Conservation (phyloP, 192 early-diverging fungal species). For the Entophlyctis luteolus region DNA sequence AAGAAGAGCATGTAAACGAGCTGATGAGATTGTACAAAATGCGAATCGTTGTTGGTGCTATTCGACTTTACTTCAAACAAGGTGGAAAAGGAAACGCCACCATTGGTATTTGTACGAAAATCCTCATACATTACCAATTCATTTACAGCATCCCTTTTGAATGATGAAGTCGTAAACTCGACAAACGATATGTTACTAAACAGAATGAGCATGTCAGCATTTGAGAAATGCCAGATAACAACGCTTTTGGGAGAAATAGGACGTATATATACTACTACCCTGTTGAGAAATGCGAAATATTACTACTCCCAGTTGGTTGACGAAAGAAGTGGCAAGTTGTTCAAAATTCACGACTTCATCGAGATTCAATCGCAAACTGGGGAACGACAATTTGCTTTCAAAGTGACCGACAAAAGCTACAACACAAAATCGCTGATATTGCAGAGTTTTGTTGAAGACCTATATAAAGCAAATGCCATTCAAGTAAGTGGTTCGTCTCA, state of each 20-base stretch:
- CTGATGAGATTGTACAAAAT: constrained; percentile 48
- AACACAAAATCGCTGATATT: constrained; percentile 39
- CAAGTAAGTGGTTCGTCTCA: constrained; percentile 43
- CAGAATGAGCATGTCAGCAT: constrained; percentile 45
- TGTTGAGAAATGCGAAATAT: constrained; percentile 31
- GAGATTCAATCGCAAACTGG: constrained; percentile 36
- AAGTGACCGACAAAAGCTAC: constrained; percentile 48
- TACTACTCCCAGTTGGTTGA: constrained; percentile 44
- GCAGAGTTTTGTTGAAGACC: constrained; percentile 44
- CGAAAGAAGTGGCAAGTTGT: constrained; percentile 49
- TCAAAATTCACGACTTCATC: constrained; percentile 41
- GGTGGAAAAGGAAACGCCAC: constrained; percentile 48
- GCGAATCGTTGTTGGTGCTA: constrained; percentile 42
- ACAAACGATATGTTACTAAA: constrained; percentile 47
- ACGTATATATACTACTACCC: constrained; percentile 37
- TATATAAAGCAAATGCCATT: constrained; percentile 34
- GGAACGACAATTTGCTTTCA: constrained; percentile 36
- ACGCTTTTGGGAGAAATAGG: constrained; percentile 45
- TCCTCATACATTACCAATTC: not conserved
- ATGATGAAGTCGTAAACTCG: constrained; percentile 43
- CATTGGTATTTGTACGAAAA: constrained; percentile 25
- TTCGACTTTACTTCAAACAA: constrained; percentile 44
- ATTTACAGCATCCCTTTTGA: constrained; percentile 34
- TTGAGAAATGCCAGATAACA: constrained; percentile 47
- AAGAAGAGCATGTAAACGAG: constrained; percentile 35